Evolutionary conservation across 2,329 filamentous ascomycete species (phyloP).

Genomic region (Diaporthe amygdali): DNA sequence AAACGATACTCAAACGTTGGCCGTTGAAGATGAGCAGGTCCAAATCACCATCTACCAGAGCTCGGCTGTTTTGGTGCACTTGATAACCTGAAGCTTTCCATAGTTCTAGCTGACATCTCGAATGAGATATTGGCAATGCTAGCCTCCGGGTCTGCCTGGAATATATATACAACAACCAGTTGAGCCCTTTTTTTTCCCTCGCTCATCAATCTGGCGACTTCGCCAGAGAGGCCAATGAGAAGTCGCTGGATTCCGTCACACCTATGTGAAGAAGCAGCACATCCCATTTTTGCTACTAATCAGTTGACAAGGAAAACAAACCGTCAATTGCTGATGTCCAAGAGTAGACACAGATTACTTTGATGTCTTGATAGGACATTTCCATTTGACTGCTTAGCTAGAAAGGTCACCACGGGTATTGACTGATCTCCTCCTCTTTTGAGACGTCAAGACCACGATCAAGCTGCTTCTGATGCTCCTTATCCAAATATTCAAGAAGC

Average conservation of each 20-base stretch:
- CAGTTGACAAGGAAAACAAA: no score
- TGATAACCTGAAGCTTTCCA: not conserved
- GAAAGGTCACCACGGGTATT: slow-evolving; percentile 62
- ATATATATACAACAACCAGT: no score
- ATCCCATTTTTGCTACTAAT: no score
- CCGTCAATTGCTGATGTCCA: not conserved
- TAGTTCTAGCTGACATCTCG: not conserved
- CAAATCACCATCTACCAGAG: slow-evolving; percentile 34
- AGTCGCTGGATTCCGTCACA: no score
- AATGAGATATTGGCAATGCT: not conserved
- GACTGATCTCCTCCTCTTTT: slow-evolving; percentile 62
- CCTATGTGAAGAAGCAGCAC: no score
- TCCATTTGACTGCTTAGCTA: not conserved
- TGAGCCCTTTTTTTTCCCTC: not conserved
- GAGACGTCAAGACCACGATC: slow-evolving; percentile 67
- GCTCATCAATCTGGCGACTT: not conserved
- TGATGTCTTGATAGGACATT: not conserved
- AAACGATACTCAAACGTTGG: slow-evolving; percentile 35
- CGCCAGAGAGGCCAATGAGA: no score
- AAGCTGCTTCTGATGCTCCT: slow-evolving; percentile 75
- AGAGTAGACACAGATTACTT: no score
- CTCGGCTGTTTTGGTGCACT: slow-evolving; percentile 33
- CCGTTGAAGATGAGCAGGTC: slow-evolving; percentile 33
- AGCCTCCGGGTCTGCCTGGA: not conserved
- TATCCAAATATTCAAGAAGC: slow-evolving; percentile 77